Percentiles rank a stretch among this genome's conserved stretches.
phyloP scores from a whole-genome alignment of 495 filamentous ascomycete species.

The Saxophila tyrrhenica region DNA sequence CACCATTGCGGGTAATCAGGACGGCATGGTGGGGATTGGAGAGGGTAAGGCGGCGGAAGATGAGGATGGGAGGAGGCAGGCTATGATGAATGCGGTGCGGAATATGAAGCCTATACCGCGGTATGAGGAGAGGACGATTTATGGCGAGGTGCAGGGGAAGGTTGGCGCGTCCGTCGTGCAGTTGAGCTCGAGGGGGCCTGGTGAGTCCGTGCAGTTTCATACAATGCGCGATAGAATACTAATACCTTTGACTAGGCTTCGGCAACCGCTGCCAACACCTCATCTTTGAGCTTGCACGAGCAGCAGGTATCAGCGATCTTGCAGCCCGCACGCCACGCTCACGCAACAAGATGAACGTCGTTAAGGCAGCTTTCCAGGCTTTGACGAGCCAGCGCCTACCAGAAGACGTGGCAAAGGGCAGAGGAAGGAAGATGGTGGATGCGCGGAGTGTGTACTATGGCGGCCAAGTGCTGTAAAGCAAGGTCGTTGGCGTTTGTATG shows the following conservation, averaged over 20 bases:
- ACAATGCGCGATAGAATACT: too few relatives aligned
- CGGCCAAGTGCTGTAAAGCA: slow-evolving; percentile 40
- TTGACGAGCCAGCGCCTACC: slow-evolving; percentile 72
- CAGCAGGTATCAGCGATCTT: slow-evolving; percentile 74
- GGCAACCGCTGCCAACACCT: slow-evolving; percentile 80
- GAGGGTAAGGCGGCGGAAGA: slow-evolving; percentile 74
- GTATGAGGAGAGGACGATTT: slow-evolving; percentile 88
- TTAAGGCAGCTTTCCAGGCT: slow-evolving; percentile 79
- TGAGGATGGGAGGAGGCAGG: slow-evolving; percentile 50
- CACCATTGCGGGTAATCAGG: slow-evolving; percentile 68
- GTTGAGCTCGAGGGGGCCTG: slow-evolving; percentile 72
- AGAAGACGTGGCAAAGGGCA: slow-evolving; percentile 72
- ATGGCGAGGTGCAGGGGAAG: slow-evolving; percentile 72
- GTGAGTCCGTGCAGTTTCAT: slow-evolving; percentile 39
- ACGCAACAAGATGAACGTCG: slow-evolving; percentile 90
- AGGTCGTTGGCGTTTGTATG: background rate
- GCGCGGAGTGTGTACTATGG: slow-evolving; percentile 95
- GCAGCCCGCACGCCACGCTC: slow-evolving; percentile 65
- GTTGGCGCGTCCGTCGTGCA: slow-evolving; percentile 56
- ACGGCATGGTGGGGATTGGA: slow-evolving; percentile 79
- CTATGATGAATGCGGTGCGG: slow-evolving; percentile 61
- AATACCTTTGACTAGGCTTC: slow-evolving; percentile 52
- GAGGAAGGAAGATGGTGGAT: slow-evolving; percentile 91
- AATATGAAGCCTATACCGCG: slow-evolving; percentile 79
- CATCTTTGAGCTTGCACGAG: slow-evolving; percentile 84